A percentile compares a stretch with the other conserved stretches of the same genome.
phyloP scores from a whole-genome alignment of 306 rosid species.

The Prunus dulcis region DNA sequence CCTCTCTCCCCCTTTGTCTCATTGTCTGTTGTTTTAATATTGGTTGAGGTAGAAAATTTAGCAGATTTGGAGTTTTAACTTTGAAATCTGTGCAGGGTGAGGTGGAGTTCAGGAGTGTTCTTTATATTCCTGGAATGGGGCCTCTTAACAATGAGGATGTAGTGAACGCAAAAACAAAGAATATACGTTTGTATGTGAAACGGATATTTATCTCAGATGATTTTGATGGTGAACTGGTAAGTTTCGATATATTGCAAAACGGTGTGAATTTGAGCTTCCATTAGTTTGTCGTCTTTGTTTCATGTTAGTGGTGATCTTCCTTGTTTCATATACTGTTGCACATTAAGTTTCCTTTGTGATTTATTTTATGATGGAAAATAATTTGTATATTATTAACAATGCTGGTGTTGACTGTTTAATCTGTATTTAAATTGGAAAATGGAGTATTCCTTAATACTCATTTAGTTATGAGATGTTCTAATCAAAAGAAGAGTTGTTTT shows the following conservation, averaged over 20 bases:
- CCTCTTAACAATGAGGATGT: slow-evolving; percentile 97
- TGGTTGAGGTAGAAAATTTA: background rate
- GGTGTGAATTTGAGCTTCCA: slow-evolving; percentile 2
- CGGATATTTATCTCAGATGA: slow-evolving; percentile 98
- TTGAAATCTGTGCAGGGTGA: slow-evolving; percentile 71
- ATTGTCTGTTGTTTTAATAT: background rate
- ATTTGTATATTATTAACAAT: background rate
- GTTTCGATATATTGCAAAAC: slow-evolving; percentile 22
- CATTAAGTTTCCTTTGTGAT: background rate
- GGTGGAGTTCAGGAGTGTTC: slow-evolving; percentile 90
- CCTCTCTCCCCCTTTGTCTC: background rate
- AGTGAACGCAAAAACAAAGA: slow-evolving; percentile 86
- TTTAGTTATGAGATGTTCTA: background rate
- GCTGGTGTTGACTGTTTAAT: background rate
- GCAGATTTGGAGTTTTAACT: slow-evolving; percentile 11
- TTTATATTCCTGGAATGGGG: slow-evolving; percentile 95
- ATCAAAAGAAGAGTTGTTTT: background rate
- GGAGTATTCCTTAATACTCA: background rate
- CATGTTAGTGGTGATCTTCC: background rate
- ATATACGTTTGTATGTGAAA: slow-evolving; percentile 86
- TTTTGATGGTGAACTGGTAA: slow-evolving; percentile 97
- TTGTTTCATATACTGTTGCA: background rate
- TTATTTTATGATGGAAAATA: background rate
- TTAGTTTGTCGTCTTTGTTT: background rate
- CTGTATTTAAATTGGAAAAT: background rate